Conservation (phyloP, 768 basidiomycete genomes). For the Lactarius deliciosus region DNA sequence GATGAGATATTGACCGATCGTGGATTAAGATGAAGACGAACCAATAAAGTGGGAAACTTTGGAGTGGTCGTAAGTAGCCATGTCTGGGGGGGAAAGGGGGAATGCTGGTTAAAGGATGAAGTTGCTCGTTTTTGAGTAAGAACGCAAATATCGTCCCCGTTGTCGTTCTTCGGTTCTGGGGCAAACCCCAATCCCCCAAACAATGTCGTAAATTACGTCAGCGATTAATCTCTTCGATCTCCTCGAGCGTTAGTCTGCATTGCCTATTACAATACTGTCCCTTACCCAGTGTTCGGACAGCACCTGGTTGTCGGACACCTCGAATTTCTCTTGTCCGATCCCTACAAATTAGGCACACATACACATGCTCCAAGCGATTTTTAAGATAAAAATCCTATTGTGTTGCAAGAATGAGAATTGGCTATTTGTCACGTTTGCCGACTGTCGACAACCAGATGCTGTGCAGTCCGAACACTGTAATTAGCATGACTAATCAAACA, state of each 20-base stretch:
- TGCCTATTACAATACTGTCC: background rate
- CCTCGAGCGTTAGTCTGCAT: background rate
- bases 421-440: too few species aligned
- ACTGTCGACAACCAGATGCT: too few species aligned
- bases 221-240: background rate
- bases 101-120: constrained; percentile 16
- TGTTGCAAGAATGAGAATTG: too few species aligned
- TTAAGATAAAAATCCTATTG: too few species aligned
- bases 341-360: too few species aligned
- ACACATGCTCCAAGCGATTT: too few species aligned
- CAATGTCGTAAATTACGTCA: constrained; percentile 26
- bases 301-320: too few species aligned
- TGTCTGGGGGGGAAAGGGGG: constrained; percentile 23
- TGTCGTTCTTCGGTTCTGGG: constrained; percentile 27
- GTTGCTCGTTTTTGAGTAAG: constrained; percentile 7
- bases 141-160: constrained; percentile 14
- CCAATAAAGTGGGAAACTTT: constrained; percentile 67
- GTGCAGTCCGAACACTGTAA: too few species aligned
- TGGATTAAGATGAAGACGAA: constrained; percentile 34
- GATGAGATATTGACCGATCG: constrained; percentile 20
- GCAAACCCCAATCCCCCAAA: constrained; percentile 28
- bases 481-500: background rate
- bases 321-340: too few species aligned
- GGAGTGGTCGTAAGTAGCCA: constrained; percentile 51
- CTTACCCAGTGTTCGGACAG: too few species aligned